These are phyloP conservation scores for Aquanectria penicillioides DNA, from an alignment of 2,329 filamentous ascomycete genomes.

Conservation along the genomic window DNA sequence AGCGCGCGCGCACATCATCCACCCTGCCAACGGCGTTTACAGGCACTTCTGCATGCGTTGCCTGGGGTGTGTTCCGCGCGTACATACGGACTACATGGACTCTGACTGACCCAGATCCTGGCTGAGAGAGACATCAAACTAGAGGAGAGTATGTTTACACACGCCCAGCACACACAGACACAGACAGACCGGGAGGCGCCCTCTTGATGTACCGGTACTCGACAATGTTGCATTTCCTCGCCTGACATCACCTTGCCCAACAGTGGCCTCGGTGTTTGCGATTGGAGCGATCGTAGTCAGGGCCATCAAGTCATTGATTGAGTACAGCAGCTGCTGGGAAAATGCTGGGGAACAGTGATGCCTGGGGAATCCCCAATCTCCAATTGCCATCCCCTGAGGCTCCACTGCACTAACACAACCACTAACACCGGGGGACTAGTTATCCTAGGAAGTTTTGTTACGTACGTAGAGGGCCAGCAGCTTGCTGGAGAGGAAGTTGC, in stretches of 20 bases:
- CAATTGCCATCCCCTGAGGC: slow-evolving; percentile 1
- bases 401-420: slow-evolving; percentile 10
- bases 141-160: background rate
- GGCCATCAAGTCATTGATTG: background rate
- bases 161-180: background rate
- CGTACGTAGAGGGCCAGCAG: no score
- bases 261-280: background rate
- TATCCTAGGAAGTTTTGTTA: no score
- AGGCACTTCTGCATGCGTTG: background rate
- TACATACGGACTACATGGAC: no score
- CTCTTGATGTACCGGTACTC: no score
- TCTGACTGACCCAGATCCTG: background rate
- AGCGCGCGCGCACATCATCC: background rate
- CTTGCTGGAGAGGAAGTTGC: background rate
- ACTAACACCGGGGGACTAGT: background rate
- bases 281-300: background rate
- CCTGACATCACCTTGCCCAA: slow-evolving; percentile 6
- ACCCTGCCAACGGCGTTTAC: background rate
- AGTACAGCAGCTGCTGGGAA: background rate
- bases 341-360: slow-evolving; percentile 4
- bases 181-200: background rate
- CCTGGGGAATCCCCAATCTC: background rate
- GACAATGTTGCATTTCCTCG: no score
- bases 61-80: background rate
- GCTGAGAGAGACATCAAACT: no score